Conservation (phyloP, 768 basidiomycete species). For the Mycena crocata region DNA sequence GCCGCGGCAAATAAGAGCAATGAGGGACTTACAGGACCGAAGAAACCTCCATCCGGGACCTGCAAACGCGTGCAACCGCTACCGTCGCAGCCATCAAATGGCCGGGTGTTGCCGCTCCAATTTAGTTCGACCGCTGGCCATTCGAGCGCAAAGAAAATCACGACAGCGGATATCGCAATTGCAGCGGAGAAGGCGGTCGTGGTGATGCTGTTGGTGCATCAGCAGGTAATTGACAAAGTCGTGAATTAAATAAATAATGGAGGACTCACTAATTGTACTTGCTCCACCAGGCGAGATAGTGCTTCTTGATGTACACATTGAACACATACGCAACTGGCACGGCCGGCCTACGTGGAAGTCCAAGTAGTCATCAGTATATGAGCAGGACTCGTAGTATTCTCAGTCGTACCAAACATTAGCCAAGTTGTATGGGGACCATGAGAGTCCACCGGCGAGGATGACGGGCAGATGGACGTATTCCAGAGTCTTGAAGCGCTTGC, state of each 20-base stretch:
- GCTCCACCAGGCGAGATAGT: slow-evolving; percentile 42
- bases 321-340: slow-evolving; percentile 39
- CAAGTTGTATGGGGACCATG: background rate
- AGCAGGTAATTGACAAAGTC: too few species aligned
- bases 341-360: too few species aligned
- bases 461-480: background rate
- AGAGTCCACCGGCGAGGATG: background rate
- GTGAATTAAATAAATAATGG: background rate
- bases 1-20: too few species aligned
- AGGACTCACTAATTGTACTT: slow-evolving; percentile 40
- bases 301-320: slow-evolving; percentile 38
- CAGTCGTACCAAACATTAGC: too few species aligned
- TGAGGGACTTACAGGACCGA: slow-evolving; percentile 37
- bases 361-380: slow-evolving; percentile 29
- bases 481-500: background rate
- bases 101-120: slow-evolving; percentile 46
- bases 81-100: slow-evolving; percentile 34
- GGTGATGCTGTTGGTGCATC: slow-evolving; percentile 33
- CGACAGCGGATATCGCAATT: slow-evolving; percentile 49
- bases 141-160: slow-evolving; percentile 51
- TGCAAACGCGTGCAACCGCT: slow-evolving; percentile 32
- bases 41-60: slow-evolving; percentile 34
- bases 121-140: slow-evolving; percentile 37
- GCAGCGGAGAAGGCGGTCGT: slow-evolving; percentile 46
- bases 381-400: slow-evolving; percentile 29